These are phyloP conservation scores for Tricholoma terreum DNA, from an alignment of 768 basidiomycete genomes.

Conservation along the genomic window DNA sequence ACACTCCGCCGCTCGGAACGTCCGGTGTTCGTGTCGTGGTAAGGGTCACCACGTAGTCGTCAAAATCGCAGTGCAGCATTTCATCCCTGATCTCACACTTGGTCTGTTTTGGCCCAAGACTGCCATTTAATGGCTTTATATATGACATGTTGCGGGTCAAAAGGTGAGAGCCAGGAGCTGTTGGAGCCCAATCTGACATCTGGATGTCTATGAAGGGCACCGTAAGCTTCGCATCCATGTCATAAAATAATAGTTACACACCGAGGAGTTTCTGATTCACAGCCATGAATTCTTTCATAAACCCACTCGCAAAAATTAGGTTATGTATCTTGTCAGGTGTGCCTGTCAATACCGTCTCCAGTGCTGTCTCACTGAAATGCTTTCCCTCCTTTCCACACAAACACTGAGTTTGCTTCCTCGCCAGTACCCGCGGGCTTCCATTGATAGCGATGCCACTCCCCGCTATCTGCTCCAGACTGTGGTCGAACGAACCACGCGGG, in stretches of 20 bases:
- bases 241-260: slow-evolving; percentile 33
- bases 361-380: slow-evolving; percentile 70
- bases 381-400: slow-evolving; percentile 65
- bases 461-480: slow-evolving; percentile 15
- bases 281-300: slow-evolving; percentile 91
- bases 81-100: slow-evolving; percentile 96
- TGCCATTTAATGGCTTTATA: slow-evolving; percentile 87
- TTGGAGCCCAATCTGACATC: slow-evolving; percentile 91
- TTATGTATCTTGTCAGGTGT: slow-evolving; percentile 95
- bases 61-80: slow-evolving; percentile 73
- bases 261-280: slow-evolving; percentile 87
- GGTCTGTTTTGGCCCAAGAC: slow-evolving; percentile 90
- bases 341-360: slow-evolving; percentile 81
- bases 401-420: slow-evolving; percentile 65
- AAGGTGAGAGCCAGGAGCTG: slow-evolving; percentile 55
- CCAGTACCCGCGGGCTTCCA: slow-evolving; percentile 8
- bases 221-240: not conserved
- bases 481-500: slow-evolving; percentile 35
- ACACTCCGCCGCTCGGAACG: slow-evolving; percentile 91
- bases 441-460: slow-evolving; percentile 16
- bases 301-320: slow-evolving; percentile 93
- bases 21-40: slow-evolving; percentile 94
- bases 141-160: slow-evolving; percentile 91
- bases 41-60: slow-evolving; percentile 75
- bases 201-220: slow-evolving; percentile 68